A percentile compares a stretch with the other conserved stretches of the same genome.
These are phyloP conservation scores for Lasiodiplodia sp. DNA, from an alignment of 2,329 filamentous ascomycete species.

Conservation along the genomic window DNA sequence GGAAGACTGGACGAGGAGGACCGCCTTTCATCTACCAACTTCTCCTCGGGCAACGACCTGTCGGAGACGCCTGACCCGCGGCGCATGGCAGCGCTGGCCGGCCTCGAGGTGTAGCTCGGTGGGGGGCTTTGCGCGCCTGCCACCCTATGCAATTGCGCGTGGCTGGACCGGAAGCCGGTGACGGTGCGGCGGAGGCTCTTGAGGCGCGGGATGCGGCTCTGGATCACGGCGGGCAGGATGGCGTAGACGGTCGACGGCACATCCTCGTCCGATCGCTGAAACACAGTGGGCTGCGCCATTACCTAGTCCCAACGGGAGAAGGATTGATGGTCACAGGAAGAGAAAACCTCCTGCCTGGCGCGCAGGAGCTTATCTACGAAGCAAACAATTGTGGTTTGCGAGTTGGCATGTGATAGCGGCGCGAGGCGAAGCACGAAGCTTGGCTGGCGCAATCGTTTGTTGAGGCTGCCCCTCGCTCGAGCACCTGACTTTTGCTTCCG, in stretches of 20 bases:
- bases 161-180: constrained; percentile 38
- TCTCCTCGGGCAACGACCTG: constrained; percentile 21
- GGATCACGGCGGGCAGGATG: constrained; percentile 62
- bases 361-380: constrained; percentile 9
- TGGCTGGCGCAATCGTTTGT: constrained; percentile 12
- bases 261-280: constrained; percentile 18
- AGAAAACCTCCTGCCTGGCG: not conserved
- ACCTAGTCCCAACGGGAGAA: not conserved
- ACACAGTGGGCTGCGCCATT: constrained; percentile 16
- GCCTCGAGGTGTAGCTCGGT: constrained; percentile 43
- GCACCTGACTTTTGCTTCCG: constrained; percentile 9
- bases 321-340: not conserved
- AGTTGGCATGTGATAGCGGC: constrained; percentile 18
- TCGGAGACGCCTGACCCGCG: constrained; percentile 35
- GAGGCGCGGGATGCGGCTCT: constrained; percentile 60
- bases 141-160: constrained; percentile 25
- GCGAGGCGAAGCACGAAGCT: not conserved
- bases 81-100: constrained; percentile 36
- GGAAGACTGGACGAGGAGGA: constrained; percentile 37
- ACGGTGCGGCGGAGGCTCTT: constrained; percentile 55
- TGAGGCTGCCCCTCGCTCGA: constrained; percentile 1
- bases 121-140: constrained; percentile 45
- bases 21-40: constrained; percentile 21
- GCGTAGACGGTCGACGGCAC: constrained; percentile 59
- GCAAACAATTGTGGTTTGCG: not conserved